These are phyloP conservation scores for Trichoderma pleuroti DNA, from an alignment of 2,329 filamentous ascomycete species.

Conservation along the genomic window DNA sequence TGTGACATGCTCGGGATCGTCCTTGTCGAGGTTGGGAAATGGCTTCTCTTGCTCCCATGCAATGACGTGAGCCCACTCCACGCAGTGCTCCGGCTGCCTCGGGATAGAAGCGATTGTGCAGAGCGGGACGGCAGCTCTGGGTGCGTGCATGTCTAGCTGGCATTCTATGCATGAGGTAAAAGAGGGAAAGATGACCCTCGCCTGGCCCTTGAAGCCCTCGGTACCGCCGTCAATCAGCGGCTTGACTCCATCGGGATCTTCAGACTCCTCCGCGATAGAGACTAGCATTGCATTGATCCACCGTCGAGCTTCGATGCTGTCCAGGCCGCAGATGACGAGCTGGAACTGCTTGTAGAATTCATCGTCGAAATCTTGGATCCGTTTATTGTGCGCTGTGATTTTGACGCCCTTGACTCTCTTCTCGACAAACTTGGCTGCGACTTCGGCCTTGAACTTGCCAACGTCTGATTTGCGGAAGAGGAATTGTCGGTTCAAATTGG, in stretches of 20 bases:
- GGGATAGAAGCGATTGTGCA: constrained; percentile 96
- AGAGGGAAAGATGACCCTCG: constrained; percentile 85
- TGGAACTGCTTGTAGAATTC: constrained; percentile 97
- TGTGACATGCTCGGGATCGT: constrained; percentile 94
- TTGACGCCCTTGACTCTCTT: constrained; percentile 82
- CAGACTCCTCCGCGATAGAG: constrained; percentile 74
- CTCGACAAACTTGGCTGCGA: constrained; percentile 89
- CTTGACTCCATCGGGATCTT: constrained; percentile 81
- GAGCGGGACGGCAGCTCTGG: constrained; percentile 91
- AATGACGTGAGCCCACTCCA: constrained; percentile 98
- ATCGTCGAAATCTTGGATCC: constrained; percentile 95
- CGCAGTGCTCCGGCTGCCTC: constrained; percentile 93
- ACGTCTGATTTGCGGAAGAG: constrained; percentile 90
- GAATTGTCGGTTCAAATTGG: constrained; percentile 96
- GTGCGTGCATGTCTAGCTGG: constrained; percentile 96
- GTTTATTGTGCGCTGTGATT: constrained; percentile 90
- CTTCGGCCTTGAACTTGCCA: constrained; percentile 88
- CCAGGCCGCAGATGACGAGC: constrained; percentile 86
- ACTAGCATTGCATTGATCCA: constrained; percentile 98
- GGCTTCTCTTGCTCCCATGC: constrained; percentile 88
- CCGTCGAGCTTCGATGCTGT: constrained; percentile 94
- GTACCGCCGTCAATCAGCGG: constrained; percentile 95
- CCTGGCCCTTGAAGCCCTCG: constrained; percentile 97
- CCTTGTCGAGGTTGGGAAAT: constrained; percentile 84
- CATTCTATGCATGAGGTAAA: constrained; percentile 97